Percentiles rank a stretch among this genome's conserved stretches.
Conservation (phyloP, 495 filamentous ascomycete genomes). For the Tuber calosporum region DNA sequence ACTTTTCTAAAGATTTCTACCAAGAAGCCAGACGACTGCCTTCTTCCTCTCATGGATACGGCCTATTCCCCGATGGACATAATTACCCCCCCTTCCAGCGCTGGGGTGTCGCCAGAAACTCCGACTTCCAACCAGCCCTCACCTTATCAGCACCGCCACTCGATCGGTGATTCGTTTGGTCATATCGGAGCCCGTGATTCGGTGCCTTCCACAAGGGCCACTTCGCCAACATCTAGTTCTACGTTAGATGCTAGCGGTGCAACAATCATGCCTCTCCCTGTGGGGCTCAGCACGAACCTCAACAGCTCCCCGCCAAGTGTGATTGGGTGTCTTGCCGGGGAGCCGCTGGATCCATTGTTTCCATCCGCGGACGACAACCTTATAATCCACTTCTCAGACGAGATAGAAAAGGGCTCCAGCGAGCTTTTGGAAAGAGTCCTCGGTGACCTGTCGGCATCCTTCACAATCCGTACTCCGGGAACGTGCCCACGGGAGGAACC, state of each 20-base stretch:
- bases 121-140: constrained; percentile 18
- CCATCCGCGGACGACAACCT: constrained; percentile 25
- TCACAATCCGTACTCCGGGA: constrained; percentile 29
- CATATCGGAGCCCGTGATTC: constrained; percentile 4
- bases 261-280: constrained; percentile 28
- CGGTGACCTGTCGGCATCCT: constrained; percentile 28
- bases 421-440: constrained; percentile 27
- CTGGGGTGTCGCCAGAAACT: constrained; percentile 18
- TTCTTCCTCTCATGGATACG: constrained; percentile 22
- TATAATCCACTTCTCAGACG: constrained; percentile 17
- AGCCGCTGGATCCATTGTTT: constrained; percentile 27
- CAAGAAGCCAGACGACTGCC: constrained; percentile 15
- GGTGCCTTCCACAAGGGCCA: constrained; percentile 20
- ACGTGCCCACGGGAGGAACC: constrained; percentile 6
- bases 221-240: constrained; percentile 30
- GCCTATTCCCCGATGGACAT: constrained; percentile 22
- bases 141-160: constrained; percentile 1
- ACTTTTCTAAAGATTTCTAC: neutral
- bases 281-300: constrained; percentile 20
- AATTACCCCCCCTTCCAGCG: constrained; percentile 30
- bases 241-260: constrained; percentile 31
- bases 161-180: neutral
- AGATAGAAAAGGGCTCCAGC: constrained; percentile 7
- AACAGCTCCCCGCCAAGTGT: constrained; percentile 4
- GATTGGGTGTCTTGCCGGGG: constrained; percentile 9